Evolutionary conservation across 805 yeast genomes (phyloP), one percentile per base, ranked within the genome.

Genomic region (Lipomyces sp.): DNA sequence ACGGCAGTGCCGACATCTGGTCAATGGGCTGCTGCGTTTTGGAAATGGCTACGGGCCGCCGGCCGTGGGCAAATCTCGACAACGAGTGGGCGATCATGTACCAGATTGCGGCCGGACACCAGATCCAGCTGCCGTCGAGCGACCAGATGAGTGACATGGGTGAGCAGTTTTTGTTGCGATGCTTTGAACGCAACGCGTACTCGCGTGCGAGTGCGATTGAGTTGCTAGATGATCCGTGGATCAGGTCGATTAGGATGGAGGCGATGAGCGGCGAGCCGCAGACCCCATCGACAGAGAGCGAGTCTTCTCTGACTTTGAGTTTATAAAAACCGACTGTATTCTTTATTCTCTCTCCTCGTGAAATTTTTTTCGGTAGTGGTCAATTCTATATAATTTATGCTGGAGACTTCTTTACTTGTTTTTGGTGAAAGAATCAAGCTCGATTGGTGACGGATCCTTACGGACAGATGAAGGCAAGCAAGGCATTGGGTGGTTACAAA

Each of bases 51-150:
- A 90, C 98, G 0, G 98, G 98, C 13, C 75, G 89, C 58, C 75
- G 96, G 52, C 98, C 98, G 4, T 93, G 98, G 98, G 85, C 95
- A 14, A 86, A 88, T 67, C 73, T 89, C 54, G 98, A 93, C 63
- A 93, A 93, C 64, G 98, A 91, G 65, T 93, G 95, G 95, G 96
- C 98, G 48, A 86, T 93, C 45, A 91, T 93, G 98, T 93, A 90
- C 64, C 96, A 88, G 66, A 93, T 93, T 63, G 98, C 97, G 0
- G 95, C 95, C 2, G 96, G 96, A 1, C 93, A 87, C 65, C 75
- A 80, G 51, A 98, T 98, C 0, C 88, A 80, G 61, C 73, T 91
- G 46, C 98, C 98, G 3, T 67, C 81, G 0, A 69, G 75, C 1
- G 93, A 84, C 53, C 96, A 88, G 68, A 72, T 93, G 47, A 82